Percentiles rank a stretch among this genome's conserved stretches.
Conservation (phyloP, 257 asterid species). For the Paraleonurus japonicus region DNA sequence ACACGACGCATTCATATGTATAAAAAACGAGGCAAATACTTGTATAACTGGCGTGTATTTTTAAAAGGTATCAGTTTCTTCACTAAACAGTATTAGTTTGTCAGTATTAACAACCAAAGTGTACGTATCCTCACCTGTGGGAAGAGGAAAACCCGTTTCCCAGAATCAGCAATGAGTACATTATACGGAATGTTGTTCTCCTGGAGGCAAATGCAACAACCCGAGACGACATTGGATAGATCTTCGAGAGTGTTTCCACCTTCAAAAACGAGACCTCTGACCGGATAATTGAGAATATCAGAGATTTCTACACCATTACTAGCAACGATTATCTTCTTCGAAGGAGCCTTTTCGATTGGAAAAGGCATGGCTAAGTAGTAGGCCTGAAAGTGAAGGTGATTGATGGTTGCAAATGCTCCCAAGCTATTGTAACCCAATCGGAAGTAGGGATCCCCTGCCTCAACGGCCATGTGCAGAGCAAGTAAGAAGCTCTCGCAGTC, state of each 20-base stretch:
- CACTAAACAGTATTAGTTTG: too few relatives aligned
- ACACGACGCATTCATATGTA: not conserved
- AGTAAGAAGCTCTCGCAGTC: constrained; percentile 80
- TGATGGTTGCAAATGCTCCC: constrained; percentile 98
- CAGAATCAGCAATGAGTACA: constrained; percentile 79
- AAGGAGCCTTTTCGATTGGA: constrained; percentile 67
- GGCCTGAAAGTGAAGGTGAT: constrained; percentile 97
- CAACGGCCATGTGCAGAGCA: constrained; percentile 83
- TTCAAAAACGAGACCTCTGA: constrained; percentile 75
- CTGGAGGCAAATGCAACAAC: constrained; percentile 81
- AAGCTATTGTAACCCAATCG: constrained; percentile 95
- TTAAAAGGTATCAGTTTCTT: too few relatives aligned
- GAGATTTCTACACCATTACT: constrained; percentile 60
- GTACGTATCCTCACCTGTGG: constrained; percentile 64
- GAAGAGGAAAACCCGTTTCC: constrained; percentile 78
- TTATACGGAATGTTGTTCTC: constrained; percentile 83
- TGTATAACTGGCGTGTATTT: too few relatives aligned
- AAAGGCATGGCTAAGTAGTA: constrained; percentile 62
- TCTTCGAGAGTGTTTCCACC: constrained; percentile 71
- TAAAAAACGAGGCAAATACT: too few relatives aligned
- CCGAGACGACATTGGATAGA: constrained; percentile 67
- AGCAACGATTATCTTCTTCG: constrained; percentile 53
- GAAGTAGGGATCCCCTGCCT: constrained; percentile 82
- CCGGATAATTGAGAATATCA: constrained; percentile 72
- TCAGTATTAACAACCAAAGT: not conserved